Evolutionary conservation across 2,329 filamentous ascomycete species (phyloP).

Genomic region (Paraconiothyrium sp.): DNA sequence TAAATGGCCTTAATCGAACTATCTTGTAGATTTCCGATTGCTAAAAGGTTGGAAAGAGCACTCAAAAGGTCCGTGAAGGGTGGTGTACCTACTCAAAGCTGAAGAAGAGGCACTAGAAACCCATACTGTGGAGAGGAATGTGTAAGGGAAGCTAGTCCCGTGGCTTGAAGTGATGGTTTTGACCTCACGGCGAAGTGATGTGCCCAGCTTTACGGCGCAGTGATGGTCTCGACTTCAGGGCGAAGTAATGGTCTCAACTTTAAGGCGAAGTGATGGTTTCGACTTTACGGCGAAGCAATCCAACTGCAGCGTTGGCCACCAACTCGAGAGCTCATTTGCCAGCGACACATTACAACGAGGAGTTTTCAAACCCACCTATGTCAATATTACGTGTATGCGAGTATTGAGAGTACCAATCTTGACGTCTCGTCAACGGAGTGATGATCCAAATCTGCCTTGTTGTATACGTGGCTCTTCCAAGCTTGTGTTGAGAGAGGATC

Average conservation of each 20-base stretch:
- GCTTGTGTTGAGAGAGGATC: neutral
- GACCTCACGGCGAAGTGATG: neutral
- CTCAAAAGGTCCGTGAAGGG: no score
- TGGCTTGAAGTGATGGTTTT: neutral
- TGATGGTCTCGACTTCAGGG: no score
- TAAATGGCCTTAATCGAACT: no score
- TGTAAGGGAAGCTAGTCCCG: neutral
- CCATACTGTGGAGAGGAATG: no score
- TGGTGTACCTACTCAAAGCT: no score
- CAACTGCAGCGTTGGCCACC: neutral
- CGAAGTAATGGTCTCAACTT: neutral
- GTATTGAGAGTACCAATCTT: neutral
- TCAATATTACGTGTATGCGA: neutral
- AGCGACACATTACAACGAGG: slow-evolving; percentile 1
- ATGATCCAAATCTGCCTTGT: slow-evolving; percentile 1
- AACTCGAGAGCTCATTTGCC: slow-evolving; percentile 1
- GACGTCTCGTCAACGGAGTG: neutral
- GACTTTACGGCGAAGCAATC: slow-evolving; percentile 3
- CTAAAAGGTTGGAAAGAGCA: no score
- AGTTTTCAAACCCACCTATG: neutral
- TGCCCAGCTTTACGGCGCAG: no score
- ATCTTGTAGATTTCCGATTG: no score
- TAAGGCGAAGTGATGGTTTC: neutral
- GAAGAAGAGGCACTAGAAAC: no score
- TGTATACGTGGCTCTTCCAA: neutral